Base-by-base conservation (phyloP, 1,139 yeast species). In the Candida dubliniensis region DNA sequence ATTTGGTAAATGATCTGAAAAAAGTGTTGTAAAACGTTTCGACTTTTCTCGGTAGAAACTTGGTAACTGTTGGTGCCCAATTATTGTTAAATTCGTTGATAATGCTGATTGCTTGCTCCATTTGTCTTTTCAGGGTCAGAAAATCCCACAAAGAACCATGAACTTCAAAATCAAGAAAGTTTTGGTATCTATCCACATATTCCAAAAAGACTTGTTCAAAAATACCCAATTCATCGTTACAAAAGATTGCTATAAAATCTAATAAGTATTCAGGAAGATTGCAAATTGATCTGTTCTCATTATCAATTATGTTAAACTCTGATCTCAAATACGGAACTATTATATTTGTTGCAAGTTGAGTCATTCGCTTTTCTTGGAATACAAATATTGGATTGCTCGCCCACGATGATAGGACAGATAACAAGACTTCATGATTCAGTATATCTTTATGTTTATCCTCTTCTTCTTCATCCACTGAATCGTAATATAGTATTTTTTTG, bases 171-270 rank as follows among this genome's bases (percentile, higher is more conserved):
- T 53, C 50, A 8, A 59, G 38, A 42, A 38, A 58, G 1, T 31
- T 36, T 26, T 40, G 30, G 35, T 52, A 56, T 34, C 57, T 58
- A 10, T 46, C 38, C 12, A 41, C 33, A 8, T 58, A 36, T 30
- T 38, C 36, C 10, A 41, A 31, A 34, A 59, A 45, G 1, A 55
- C 35, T 1, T 36, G 42, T 24, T 45, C 42, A 23, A 58, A 59
- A 10, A 42, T 38, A 1, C 51, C 49, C 11, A 48, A 42, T 4
- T 49, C 54, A 12, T 52, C 56, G 8, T 48, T 51, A 3, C 51
- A 45, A 23, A 63, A 46, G 2, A 55, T 34, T 3, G 55, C 42
- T 11, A 59, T 50, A 41, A 53, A 60, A 32, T 61, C 66, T 2
- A 59, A 41, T 2, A 47, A 18, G 8, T 24, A 29, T 10, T 50